Evolutionary conservation across 2,329 filamentous ascomycete genomes (phyloP).

Genomic region (Neocucurbitaria cava): DNA sequence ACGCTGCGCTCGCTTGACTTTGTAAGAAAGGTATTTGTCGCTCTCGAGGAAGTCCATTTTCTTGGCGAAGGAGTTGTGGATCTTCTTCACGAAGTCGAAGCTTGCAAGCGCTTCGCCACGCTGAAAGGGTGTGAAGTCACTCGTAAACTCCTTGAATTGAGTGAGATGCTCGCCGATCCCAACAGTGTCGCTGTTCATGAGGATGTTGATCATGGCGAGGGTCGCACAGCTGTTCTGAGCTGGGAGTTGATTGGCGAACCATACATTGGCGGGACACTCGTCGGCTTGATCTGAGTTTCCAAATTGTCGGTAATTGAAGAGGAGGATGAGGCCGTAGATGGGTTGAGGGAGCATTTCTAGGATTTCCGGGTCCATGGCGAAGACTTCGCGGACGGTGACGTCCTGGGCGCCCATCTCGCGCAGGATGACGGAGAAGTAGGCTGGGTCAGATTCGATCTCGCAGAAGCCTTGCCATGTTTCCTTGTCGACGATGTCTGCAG

Average conservation of each 20-base stretch:
- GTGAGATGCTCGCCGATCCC: conserved; percentile 73
- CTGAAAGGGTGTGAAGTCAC: conserved; percentile 70
- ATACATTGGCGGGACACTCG: conserved; percentile 71
- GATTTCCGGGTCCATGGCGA: conserved; percentile 66
- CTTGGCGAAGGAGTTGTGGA: conserved; percentile 86
- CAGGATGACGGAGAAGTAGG: conserved; percentile 84
- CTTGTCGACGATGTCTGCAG: conserved; percentile 50
- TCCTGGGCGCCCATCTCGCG: conserved; percentile 76
- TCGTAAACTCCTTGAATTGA: conserved; percentile 76
- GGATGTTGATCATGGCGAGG: conserved; percentile 89
- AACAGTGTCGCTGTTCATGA: conserved; percentile 77
- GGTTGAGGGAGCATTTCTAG: conserved; percentile 35
- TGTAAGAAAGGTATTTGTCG: conserved; percentile 73
- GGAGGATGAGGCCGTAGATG: conserved; percentile 84
- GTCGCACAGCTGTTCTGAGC: conserved; percentile 81
- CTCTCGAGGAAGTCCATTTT: conserved; percentile 69
- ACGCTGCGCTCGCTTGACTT: conserved; percentile 54
- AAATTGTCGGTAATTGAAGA: conserved; percentile 73
- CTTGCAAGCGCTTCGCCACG: conserved; percentile 78
- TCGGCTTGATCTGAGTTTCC: conserved; percentile 58
- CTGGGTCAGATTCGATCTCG: conserved; percentile 90
- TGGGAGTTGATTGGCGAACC: conserved; percentile 90
- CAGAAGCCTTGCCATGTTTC: conserved; percentile 73
- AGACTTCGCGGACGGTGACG: conserved; percentile 78
- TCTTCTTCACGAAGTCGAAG: conserved; percentile 76